Conservation (phyloP, 495 filamentous ascomycete species). For the Acidomyces sp. region DNA sequence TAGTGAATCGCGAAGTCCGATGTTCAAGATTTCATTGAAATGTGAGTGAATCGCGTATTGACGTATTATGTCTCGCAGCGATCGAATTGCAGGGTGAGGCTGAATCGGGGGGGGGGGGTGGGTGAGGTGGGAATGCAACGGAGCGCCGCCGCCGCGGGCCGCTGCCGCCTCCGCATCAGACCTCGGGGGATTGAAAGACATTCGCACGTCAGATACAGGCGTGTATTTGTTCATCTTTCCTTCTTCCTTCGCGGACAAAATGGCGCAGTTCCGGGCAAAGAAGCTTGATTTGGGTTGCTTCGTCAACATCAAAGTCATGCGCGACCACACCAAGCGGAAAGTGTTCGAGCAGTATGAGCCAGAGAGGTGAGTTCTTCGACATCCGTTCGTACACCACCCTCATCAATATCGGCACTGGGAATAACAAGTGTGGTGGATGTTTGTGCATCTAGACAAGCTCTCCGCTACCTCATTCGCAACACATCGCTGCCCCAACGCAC, state of each 20-base stretch:
- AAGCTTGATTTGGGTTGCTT: conserved; percentile 77
- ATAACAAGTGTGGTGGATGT: background rate
- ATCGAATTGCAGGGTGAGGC: too few species aligned
- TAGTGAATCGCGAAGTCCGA: too few species aligned
- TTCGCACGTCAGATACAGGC: too few species aligned
- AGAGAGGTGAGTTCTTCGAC: conserved; percentile 48
- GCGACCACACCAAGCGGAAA: conserved; percentile 91
- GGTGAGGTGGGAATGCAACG: too few species aligned
- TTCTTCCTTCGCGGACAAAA: conserved; percentile 30
- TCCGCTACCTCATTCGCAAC: conserved; percentile 89
- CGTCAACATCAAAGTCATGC: conserved; percentile 68
- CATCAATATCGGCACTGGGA: conserved; percentile 3
- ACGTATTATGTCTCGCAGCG: too few species aligned
- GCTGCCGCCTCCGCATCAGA: too few species aligned
- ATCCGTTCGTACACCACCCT: background rate
- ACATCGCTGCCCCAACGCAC: conserved; percentile 67
- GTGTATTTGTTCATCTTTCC: too few species aligned
- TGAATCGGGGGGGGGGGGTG: too few species aligned
- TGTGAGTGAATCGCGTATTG: too few species aligned
- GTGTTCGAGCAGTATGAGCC: conserved; percentile 74
- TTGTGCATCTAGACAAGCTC: conserved; percentile 58
- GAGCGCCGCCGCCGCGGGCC: too few species aligned
- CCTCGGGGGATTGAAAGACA: too few species aligned
- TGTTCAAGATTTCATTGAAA: too few species aligned
- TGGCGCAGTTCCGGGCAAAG: conserved; percentile 77